Conservation (phyloP, 2,329 filamentous ascomycete genomes). For the Colletotrichum cordylinicola region DNA sequence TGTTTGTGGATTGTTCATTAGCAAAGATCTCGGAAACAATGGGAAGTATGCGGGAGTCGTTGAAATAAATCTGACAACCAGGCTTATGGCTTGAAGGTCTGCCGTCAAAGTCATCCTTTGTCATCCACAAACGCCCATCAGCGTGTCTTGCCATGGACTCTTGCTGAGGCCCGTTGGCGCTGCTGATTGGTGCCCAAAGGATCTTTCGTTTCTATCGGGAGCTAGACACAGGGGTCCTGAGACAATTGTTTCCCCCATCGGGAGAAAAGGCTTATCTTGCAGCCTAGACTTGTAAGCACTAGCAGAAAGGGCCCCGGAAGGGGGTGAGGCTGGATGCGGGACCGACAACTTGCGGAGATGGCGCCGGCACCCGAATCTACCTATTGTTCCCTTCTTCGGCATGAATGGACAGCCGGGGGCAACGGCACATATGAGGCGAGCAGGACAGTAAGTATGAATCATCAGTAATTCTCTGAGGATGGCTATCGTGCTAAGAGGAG, state of each 20-base stretch:
- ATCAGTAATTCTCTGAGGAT: constrained; percentile 10
- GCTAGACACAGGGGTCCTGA: not conserved
- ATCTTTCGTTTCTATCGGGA: not conserved
- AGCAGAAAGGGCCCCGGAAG: not conserved
- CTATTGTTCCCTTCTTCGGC: not conserved
- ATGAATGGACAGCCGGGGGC: not conserved
- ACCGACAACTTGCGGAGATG: not conserved
- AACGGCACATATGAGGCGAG: not conserved
- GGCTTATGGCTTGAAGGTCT: not conserved
- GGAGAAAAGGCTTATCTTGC: not conserved
- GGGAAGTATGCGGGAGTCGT: rapidly evolving
- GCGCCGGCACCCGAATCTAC: not conserved
- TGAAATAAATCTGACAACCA: not conserved
- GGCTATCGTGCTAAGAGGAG: constrained; percentile 13
- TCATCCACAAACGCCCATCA: not conserved
- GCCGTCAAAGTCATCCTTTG: not conserved
- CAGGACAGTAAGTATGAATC: constrained; percentile 2
- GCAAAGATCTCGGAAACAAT: not conserved
- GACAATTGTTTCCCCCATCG: not conserved
- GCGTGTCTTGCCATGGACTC: not conserved
- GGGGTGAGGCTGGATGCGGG: not conserved
- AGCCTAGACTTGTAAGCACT: not conserved
- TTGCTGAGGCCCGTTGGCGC: not conserved
- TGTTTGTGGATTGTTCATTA: not conserved
- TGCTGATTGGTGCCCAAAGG: not conserved